Evolutionary conservation across 352 stramenopile genomes (phyloP), one percentile per base, ranked within the genome.

Genomic region (Plasmopara halstedii): DNA sequence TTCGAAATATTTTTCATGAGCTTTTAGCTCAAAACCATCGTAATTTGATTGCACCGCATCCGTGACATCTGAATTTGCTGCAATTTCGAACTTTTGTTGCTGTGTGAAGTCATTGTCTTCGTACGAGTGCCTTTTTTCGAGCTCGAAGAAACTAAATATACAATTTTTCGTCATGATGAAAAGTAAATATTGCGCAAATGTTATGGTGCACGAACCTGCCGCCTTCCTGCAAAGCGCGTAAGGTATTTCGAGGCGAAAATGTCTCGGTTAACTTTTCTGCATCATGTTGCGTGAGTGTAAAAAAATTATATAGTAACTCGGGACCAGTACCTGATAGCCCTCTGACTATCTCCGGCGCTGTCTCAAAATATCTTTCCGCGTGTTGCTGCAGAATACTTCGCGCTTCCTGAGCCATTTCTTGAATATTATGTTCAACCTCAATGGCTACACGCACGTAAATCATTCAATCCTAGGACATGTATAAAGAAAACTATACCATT

Each of bases 401-500:
- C 6, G 73, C 78, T 25, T 77, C 75, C 6, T 54, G 17, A 5
- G 78, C 78, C 37, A 84, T 68, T n/a, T 83, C 64, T 6, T 66
- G 73, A 20, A 90, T 88, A 10, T 59, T 73, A 27, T 88, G 59
- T 10, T 81, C 68, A 13, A 90, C 44, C 2, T 67, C 62, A 42
- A 58, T 72, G 2, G 75, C 74, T 85, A 15, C n/a, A 37, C 35
- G 14, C 18, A 14, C 1, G 27, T n/a, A 26, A 45, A 26, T 40
- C n/a, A n/a, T n/a, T n/a, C n/a, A n/a, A n/a, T n/a, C n/a, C n/a
- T n/a, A n/a, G n/a, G n/a, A n/a, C n/a, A n/a, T n/a, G n/a, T n/a
- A n/a, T n/a, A n/a, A n/a, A 27, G 11, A 5, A 31, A 22, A 19
- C n/a, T 18, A 15, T 11, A 34, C 2, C 2, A 18, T 31, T 17